Conservation (phyloP, 169 alveolate species). For the Fabrea salina region DNA sequence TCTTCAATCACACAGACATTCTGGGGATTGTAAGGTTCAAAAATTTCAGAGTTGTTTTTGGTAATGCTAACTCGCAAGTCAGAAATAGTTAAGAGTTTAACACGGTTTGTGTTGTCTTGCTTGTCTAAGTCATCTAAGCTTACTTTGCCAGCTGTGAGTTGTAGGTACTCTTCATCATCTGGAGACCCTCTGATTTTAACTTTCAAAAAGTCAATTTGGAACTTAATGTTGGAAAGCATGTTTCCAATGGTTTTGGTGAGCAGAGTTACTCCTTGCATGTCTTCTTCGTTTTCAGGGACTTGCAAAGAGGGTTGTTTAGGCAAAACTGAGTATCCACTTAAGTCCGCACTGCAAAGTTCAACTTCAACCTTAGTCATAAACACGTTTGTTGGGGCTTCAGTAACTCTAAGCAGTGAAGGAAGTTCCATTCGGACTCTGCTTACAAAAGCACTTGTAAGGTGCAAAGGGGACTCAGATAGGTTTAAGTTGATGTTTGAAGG, state of each 20-base stretch:
- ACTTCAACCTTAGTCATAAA: neutral
- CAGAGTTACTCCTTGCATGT: slow-evolving; percentile 17
- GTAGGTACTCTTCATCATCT: neutral
- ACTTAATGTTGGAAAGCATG: neutral
- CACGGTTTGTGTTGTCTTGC: neutral
- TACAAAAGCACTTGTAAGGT: neutral
- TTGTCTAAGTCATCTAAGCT: neutral
- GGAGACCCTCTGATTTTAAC: neutral
- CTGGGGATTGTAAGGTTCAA: neutral
- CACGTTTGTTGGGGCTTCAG: neutral
- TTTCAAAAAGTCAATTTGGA: neutral
- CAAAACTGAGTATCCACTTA: slow-evolving; percentile 4
- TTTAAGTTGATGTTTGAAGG: slow-evolving; percentile 20
- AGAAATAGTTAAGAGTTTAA: neutral
- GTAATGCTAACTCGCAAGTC: neutral
- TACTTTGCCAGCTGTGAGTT: neutral
- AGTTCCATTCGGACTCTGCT: neutral
- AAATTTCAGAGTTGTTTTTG: neutral
- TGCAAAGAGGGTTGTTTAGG: neutral
- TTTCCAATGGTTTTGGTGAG: slow-evolving; percentile 28
- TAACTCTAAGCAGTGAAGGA: neutral
- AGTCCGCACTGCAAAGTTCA: slow-evolving; percentile 16
- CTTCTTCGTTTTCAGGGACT: slow-evolving; percentile 22
- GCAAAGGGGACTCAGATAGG: neutral
- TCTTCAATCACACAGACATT: neutral